Percentiles rank a stretch among this genome's conserved stretches.
phyloP scores from a whole-genome alignment of 345 rosid species.

The Populus pruinosa region DNA sequence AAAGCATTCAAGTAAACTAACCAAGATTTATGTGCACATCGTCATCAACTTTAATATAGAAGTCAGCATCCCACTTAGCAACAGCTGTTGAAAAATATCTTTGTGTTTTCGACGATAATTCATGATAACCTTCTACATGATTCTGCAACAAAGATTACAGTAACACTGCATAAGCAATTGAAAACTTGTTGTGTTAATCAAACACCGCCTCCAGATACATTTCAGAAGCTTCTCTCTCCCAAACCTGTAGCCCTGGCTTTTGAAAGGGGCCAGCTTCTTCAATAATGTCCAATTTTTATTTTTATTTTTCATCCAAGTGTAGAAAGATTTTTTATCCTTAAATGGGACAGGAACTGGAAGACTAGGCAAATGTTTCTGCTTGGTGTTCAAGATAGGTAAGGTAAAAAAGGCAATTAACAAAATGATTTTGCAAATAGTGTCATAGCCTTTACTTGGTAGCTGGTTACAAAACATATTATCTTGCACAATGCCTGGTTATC shows the following conservation, averaged over 20 bases:
- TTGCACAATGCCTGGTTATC: neutral
- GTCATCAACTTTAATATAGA: slow-evolving; percentile 74
- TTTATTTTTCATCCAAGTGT: neutral
- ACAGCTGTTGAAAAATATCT: slow-evolving; percentile 62
- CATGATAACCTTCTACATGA: slow-evolving; percentile 75
- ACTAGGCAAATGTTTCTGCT: neutral
- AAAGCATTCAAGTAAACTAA: slow-evolving; percentile 37
- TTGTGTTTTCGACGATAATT: slow-evolving; percentile 68
- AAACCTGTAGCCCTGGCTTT: neutral
- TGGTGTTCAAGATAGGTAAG: neutral
- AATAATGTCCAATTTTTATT: neutral
- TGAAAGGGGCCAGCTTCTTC: neutral
- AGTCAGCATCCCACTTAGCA: slow-evolving; percentile 78
- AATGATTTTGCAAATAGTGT: neutral
- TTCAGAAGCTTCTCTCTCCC: neutral
- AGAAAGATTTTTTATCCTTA: neutral
- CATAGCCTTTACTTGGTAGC: neutral
- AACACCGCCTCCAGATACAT: neutral
- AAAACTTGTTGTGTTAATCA: neutral
- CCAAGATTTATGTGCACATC: slow-evolving; percentile 92
- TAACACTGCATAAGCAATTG: slow-evolving; percentile 6
- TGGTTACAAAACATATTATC: neutral
- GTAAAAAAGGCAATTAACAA: neutral
- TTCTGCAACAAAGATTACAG: slow-evolving; percentile 42
- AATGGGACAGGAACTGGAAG: neutral